Evolutionary conservation across 805 yeast genomes (phyloP), one percentile per base, ranked within the genome.

Genomic region (Ogataea nakhonphanomensis): DNA sequence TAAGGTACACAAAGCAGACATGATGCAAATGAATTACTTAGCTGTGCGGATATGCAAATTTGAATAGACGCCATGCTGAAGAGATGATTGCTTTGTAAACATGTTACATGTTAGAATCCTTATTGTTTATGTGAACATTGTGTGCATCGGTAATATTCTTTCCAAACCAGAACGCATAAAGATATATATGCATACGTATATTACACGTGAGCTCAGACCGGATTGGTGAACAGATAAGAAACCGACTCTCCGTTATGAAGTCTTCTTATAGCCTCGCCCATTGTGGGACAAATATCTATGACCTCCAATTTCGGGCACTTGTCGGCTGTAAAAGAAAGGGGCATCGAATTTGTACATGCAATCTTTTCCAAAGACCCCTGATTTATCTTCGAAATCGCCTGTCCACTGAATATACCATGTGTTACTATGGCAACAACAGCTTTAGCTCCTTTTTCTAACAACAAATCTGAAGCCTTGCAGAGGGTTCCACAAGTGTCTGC

Each of bases 401-500:
- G 73, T 28, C 95, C 95, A 21, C 93, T 81, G 57, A 91, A 81
- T 28, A 91, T 86, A 40, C 98, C 99, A 59, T 91, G 99, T 1
- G 98, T 91, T 8, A 91, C 96, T 36, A 93, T 83, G 9, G 98
- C 96, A 48, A 91, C 77, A 17, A 93, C 98, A 47, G 78, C 75
- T 44, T 76, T 71, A 3, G 99, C 98, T 23, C 89, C 86, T 50
- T 87, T 80, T 15, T 76, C 81, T 49, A 89, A 66, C 45, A 91
- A 69, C 5, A 90, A 79, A 47, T 91, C 95, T 8, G 96, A 91
- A 1, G 98, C 98, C 64, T 91, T 91, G 48, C 87, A 93, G 50
- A 91, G 70, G 2, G 99, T 91, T 29, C 99, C 98, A 66, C 98
- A 91, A 5, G 99, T 91, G 59, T 91, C 99, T 27, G 98, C 98